Percentiles rank a stretch among this genome's conserved stretches.
Evolutionary conservation across 345 rosid genomes (phyloP).

Genomic region (Arabis alpina): DNA sequence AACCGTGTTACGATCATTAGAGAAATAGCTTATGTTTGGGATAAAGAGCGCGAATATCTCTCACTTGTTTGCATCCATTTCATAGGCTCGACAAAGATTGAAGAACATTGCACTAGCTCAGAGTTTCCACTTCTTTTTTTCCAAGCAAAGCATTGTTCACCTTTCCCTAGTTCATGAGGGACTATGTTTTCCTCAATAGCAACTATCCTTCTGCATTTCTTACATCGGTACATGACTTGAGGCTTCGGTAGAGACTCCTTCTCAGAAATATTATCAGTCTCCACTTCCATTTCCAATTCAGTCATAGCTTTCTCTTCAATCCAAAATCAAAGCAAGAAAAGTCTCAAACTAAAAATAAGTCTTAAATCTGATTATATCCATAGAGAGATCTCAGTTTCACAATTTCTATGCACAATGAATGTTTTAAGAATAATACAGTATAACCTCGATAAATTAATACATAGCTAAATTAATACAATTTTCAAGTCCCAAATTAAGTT

Average conservation of each 20-base stretch:
- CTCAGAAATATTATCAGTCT: slow-evolving; percentile 14
- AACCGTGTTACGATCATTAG: slow-evolving; percentile 1
- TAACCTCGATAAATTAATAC: too few relatives aligned
- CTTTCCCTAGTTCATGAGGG: slow-evolving; percentile 70
- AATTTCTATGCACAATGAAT: not conserved
- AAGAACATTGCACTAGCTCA: slow-evolving; percentile 63
- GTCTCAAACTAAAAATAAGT: not conserved
- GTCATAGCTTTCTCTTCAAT: slow-evolving; percentile 9
- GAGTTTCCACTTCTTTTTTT: slow-evolving; percentile 64
- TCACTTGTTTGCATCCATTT: slow-evolving; percentile 90
- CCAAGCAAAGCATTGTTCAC: slow-evolving; percentile 77
- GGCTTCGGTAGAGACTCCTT: slow-evolving; percentile 48
- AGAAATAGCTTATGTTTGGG: not conserved
- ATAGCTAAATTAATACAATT: too few relatives aligned
- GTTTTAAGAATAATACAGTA: not conserved
- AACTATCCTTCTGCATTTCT: slow-evolving; percentile 77
- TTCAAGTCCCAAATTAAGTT: too few relatives aligned
- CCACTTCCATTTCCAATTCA: slow-evolving; percentile 41
- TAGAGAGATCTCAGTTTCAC: not conserved
- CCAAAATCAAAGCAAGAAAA: not conserved
- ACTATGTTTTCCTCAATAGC: slow-evolving; percentile 73
- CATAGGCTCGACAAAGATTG: slow-evolving; percentile 90
- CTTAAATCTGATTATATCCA: not conserved
- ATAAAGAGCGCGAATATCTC: not conserved
- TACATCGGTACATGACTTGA: slow-evolving; percentile 73